Evolutionary conservation across 1,284 basidiomycete genomes (phyloP).

Genomic region (Pterulicium gracile): DNA sequence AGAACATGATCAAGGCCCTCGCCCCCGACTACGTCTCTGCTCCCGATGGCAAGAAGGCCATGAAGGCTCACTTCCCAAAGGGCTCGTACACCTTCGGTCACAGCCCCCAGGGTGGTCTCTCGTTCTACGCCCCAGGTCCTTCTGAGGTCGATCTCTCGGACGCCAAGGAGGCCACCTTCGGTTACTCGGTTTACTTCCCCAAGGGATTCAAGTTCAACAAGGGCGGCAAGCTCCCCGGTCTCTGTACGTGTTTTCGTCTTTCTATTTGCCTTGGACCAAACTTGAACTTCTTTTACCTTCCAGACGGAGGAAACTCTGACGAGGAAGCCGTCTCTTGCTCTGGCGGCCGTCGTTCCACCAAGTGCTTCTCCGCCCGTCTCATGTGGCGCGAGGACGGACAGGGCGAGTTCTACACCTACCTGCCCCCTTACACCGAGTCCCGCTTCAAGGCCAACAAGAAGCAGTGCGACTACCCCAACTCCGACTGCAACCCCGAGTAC

Average conservation of each 20-base stretch:
- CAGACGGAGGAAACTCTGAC: slow-evolving; percentile 40
- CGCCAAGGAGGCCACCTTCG: slow-evolving; percentile 45
- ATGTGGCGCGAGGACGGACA: slow-evolving; percentile 42
- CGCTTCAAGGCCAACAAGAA: slow-evolving; percentile 39
- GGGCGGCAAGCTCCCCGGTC: slow-evolving; percentile 46
- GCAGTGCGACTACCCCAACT: slow-evolving; percentile 42
- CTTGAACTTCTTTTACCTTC: slow-evolving; percentile 5
- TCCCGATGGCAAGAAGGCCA: slow-evolving; percentile 34
- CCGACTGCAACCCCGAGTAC: slow-evolving; percentile 53
- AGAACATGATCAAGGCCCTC: slow-evolving; percentile 23
- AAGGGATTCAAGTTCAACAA: slow-evolving; percentile 36
- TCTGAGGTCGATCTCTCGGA: slow-evolving; percentile 30
- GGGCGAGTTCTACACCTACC: slow-evolving; percentile 53
- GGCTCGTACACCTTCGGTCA: slow-evolving; percentile 44
- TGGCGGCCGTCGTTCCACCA: slow-evolving; percentile 34
- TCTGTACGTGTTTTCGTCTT: slow-evolving; percentile 28
- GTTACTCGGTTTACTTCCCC: slow-evolving; percentile 50
- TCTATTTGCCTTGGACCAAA: slow-evolving; percentile 15
- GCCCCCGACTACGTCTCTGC: slow-evolving; percentile 30
- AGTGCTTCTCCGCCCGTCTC: slow-evolving; percentile 44
- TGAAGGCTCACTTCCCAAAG: slow-evolving; percentile 45
- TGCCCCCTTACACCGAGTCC: slow-evolving; percentile 28
- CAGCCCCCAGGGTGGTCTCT: slow-evolving; percentile 42
- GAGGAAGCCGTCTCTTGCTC: slow-evolving; percentile 35
- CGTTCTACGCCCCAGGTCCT: slow-evolving; percentile 46